Conservation (phyloP, 495 filamentous ascomycete genomes). For the Hyaloscypha hepaticicola region DNA sequence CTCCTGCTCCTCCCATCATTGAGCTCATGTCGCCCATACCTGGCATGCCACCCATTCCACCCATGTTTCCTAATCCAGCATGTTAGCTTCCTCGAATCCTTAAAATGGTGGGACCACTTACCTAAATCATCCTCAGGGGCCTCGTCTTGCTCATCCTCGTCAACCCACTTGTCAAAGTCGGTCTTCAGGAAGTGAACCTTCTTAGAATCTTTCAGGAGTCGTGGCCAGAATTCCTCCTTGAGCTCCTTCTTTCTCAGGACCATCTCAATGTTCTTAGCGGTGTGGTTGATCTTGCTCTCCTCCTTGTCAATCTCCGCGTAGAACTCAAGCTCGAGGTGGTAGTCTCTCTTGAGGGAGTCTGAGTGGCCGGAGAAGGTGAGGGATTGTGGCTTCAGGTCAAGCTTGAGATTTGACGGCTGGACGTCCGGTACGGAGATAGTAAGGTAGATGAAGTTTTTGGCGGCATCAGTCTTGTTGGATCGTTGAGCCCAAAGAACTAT, state of each 20-base stretch:
- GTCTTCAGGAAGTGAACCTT: conserved; percentile 98
- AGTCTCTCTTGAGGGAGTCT: conserved; percentile 74
- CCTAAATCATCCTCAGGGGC: conserved; percentile 76
- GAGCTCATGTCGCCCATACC: conserved; percentile 39
- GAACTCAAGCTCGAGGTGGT: conserved; percentile 84
- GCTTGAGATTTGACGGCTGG: conserved; percentile 61
- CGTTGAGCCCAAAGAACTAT: conserved; percentile 97
- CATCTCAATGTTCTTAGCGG: conserved; percentile 78
- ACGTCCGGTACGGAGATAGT: conserved; percentile 87
- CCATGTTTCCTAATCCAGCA: conserved; percentile 33
- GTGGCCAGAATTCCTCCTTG: conserved; percentile 88
- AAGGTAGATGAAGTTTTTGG: conserved; percentile 90
- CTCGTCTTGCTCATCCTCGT: conserved; percentile 98
- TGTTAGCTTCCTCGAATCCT: conserved; percentile 27
- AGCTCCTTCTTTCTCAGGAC: conserved; percentile 96
- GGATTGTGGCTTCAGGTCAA: conserved; percentile 74
- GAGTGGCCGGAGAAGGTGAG: conserved; percentile 81
- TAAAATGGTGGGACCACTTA: conserved; percentile 28
- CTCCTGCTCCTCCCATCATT: conserved; percentile 40
- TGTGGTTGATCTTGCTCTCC: conserved; percentile 80
- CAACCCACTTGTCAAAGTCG: conserved; percentile 99
- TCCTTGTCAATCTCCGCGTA: conserved; percentile 86
- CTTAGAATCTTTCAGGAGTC: conserved; percentile 83
- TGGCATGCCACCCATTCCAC: conserved; percentile 39
- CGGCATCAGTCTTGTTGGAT: conserved; percentile 73